Conservation (phyloP, 192 early-diverging fungal genomes). For the Geranomyces michiganensis region DNA sequence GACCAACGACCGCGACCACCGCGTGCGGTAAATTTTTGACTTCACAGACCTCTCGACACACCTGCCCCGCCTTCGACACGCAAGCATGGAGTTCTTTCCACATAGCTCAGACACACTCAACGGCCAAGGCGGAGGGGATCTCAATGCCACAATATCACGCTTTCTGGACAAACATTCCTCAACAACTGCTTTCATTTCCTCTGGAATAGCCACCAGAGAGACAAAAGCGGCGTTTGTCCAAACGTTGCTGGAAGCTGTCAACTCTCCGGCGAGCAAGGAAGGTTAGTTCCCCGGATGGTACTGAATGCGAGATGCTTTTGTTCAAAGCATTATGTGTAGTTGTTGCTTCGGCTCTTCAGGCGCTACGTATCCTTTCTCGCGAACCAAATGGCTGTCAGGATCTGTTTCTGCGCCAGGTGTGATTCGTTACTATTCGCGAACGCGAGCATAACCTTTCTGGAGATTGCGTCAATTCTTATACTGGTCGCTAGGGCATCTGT, state of each 20-base stretch:
- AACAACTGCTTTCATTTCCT: slow-evolving; percentile 6
- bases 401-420: slow-evolving; percentile 59
- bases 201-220: slow-evolving; percentile 2
- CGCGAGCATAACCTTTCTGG: no score
- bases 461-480: not conserved
- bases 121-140: not conserved
- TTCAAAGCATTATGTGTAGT: slow-evolving; percentile 46
- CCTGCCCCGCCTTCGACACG: no score
- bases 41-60: no score
- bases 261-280: not conserved
- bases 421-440: not conserved
- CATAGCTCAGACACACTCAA: not conserved
- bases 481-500: slow-evolving; percentile 36
- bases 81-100: not conserved
- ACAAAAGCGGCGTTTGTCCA: slow-evolving; percentile 13
- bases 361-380: slow-evolving; percentile 64
- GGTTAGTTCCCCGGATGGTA: no score
- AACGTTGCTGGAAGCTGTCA: slow-evolving; percentile 1
- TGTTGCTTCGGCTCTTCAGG: slow-evolving; percentile 50
- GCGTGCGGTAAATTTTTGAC: no score
- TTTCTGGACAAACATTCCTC: slow-evolving; percentile 7
- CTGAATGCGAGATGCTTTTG: not conserved
- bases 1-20: no score
- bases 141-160: not conserved
- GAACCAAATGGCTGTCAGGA: slow-evolving; percentile 58